Conservation (phyloP, 2,329 filamentous ascomycete genomes). For the Talaromyces sp. region DNA sequence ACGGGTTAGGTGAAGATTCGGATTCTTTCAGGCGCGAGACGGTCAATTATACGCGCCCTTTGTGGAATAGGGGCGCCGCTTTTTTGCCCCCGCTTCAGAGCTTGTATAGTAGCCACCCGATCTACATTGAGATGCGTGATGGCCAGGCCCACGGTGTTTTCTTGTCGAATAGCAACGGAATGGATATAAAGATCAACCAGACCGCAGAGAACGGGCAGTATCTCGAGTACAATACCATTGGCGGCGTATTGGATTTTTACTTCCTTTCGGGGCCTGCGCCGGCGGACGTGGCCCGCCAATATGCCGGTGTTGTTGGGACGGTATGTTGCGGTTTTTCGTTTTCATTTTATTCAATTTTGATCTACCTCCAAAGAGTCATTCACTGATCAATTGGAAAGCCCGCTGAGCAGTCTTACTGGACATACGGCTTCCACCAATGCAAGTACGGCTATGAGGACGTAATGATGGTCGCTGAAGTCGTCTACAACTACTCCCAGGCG, state of each 20-base stretch:
- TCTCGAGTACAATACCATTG: slow-evolving; percentile 73
- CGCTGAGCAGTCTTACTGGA: slow-evolving; percentile 75
- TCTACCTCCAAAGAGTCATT: background rate
- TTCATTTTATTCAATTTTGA: background rate
- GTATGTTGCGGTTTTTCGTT: background rate
- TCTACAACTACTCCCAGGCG: slow-evolving; percentile 38
- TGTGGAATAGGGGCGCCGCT: slow-evolving; percentile 65
- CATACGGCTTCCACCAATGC: slow-evolving; percentile 62
- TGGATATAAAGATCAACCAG: slow-evolving; percentile 70
- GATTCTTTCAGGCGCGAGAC: slow-evolving; percentile 64
- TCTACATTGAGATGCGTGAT: slow-evolving; percentile 68
- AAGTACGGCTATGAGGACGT: slow-evolving; percentile 56
- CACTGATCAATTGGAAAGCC: slow-evolving; percentile 34
- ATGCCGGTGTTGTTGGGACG: slow-evolving; percentile 49
- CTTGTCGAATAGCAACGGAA: slow-evolving; percentile 66
- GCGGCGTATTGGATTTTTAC: slow-evolving; percentile 71
- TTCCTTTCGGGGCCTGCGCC: slow-evolving; percentile 57
- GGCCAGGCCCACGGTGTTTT: slow-evolving; percentile 58
- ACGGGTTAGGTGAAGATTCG: slow-evolving; percentile 73
- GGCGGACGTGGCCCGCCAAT: slow-evolving; percentile 54
- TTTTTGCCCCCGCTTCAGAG: slow-evolving; percentile 56
- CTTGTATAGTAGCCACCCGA: slow-evolving; percentile 66
- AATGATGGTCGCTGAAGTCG: slow-evolving; percentile 37
- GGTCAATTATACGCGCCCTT: slow-evolving; percentile 61
- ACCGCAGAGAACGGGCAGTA: slow-evolving; percentile 54